Evolutionary conservation across 2,329 filamentous ascomycete species (phyloP).

Genomic region (Colletotrichum sp.): DNA sequence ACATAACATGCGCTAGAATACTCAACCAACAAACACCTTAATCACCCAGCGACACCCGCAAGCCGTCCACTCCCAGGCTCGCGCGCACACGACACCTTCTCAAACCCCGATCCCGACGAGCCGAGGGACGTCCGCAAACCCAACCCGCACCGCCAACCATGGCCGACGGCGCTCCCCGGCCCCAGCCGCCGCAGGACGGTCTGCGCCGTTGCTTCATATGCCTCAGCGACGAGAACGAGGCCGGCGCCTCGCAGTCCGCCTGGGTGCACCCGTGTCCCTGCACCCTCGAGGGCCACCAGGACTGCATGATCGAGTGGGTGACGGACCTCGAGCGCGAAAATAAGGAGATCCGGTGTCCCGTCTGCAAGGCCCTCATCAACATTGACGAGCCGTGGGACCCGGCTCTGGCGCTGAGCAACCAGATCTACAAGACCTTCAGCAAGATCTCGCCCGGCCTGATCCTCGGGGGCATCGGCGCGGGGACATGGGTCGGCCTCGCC

Average conservation of each 20-base stretch:
- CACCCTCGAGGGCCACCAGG: slow-evolving; percentile 88
- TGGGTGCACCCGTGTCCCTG: slow-evolving; percentile 94
- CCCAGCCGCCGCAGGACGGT: background rate
- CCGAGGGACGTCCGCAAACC: background rate
- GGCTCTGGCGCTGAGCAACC: slow-evolving; percentile 70
- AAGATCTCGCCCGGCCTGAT: slow-evolving; percentile 67
- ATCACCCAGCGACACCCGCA: background rate
- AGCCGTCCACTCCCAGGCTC: background rate
- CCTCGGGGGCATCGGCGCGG: slow-evolving; percentile 60
- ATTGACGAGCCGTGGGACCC: slow-evolving; percentile 77
- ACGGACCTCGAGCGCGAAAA: slow-evolving; percentile 78
- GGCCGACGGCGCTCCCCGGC: background rate
- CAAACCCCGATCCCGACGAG: background rate
- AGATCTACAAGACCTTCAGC: slow-evolving; percentile 60
- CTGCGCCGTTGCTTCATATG: slow-evolving; percentile 66
- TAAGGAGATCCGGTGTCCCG: slow-evolving; percentile 80
- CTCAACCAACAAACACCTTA: background rate
- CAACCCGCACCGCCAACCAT: background rate
- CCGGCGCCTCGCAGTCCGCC: slow-evolving; percentile 45
- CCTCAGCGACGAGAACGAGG: slow-evolving; percentile 60
- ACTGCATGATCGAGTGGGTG: slow-evolving; percentile 90
- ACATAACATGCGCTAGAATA: background rate
- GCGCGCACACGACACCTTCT: background rate
- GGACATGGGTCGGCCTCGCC: slow-evolving; percentile 56
- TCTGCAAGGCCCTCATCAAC: slow-evolving; percentile 84